Conservation (phyloP, 305 asterid genomes). For the Vinca major region DNA sequence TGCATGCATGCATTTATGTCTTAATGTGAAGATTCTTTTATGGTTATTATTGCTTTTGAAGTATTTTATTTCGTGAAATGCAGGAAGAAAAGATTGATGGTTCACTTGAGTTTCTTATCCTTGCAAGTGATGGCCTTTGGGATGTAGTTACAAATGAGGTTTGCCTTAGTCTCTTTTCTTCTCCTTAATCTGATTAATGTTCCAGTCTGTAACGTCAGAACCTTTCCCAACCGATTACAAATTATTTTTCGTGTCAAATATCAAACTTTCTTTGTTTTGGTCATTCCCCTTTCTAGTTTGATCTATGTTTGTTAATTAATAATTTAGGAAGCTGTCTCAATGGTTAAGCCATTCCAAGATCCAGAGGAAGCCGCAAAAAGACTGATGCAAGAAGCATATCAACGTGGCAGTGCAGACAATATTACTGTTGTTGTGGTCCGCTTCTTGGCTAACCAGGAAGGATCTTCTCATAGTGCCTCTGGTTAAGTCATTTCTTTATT, state of each 20-base stretch:
- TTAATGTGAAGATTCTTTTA: background rate
- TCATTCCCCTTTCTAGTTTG: background rate
- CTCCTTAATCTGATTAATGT: background rate
- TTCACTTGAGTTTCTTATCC: conserved; percentile 82
- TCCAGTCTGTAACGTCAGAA: background rate
- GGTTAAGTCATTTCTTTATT: conserved; percentile 13
- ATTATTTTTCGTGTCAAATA: background rate
- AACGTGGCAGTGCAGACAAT: conserved; percentile 79
- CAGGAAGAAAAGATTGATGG: conserved; percentile 82
- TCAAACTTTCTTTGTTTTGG: background rate
- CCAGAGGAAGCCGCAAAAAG: conserved; percentile 82
- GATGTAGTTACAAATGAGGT: conserved; percentile 86
- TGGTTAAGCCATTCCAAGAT: conserved; percentile 62
- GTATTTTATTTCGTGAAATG: background rate
- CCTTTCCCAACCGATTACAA: background rate
- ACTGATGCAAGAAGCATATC: conserved; percentile 72
- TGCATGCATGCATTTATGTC: background rate
- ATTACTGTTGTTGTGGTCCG: conserved; percentile 69
- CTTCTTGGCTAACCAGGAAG: conserved; percentile 44
- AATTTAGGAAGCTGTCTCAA: conserved; percentile 69
- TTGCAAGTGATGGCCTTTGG: conserved; percentile 91
- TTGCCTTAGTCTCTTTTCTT: background rate
- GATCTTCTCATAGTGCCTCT: conserved; percentile 37
- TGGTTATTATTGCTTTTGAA: background rate
- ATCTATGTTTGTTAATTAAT: background rate